Percentiles rank a stretch among this genome's conserved stretches.
Evolutionary conservation across 2,329 filamentous ascomycete species (phyloP).

Genomic region (Anisogramma anomala): DNA sequence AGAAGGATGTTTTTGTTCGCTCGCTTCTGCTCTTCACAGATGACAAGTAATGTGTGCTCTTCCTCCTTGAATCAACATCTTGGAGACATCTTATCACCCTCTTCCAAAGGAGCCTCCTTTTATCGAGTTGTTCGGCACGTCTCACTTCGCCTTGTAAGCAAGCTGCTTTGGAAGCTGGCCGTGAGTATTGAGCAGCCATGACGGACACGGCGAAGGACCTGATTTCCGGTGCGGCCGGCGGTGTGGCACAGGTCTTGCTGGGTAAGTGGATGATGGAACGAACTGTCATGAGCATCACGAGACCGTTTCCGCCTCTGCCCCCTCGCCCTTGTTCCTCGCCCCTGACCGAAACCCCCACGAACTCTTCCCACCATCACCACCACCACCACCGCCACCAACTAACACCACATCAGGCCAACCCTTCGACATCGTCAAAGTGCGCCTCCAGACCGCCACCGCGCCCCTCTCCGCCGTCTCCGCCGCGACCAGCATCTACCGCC

Average conservation of each 20-base stretch:
- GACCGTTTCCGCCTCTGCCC: too few species aligned
- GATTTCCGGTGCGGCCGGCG: conserved; percentile 79
- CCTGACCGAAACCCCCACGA: background rate
- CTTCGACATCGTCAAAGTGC: conserved; percentile 93
- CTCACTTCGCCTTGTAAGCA: background rate
- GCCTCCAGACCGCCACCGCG: conserved; percentile 76
- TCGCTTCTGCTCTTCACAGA: too few species aligned
- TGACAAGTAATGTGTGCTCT: too few species aligned
- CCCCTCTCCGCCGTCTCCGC: conserved; percentile 73
- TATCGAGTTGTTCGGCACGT: background rate
- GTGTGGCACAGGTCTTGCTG: conserved; percentile 85
- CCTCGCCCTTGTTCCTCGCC: background rate
- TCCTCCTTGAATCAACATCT: too few species aligned
- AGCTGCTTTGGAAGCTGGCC: too few species aligned
- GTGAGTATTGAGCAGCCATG: too few species aligned
- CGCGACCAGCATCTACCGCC: conserved; percentile 71
- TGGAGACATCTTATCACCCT: too few species aligned
- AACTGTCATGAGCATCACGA: background rate
- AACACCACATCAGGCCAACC: conserved; percentile 43
- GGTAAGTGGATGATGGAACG: conserved; percentile 49
- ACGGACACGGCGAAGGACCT: conserved; percentile 60
- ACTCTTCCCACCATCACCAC: background rate
- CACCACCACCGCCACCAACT: background rate
- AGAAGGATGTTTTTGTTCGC: too few species aligned
- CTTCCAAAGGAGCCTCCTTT: background rate